Conservation (phyloP, 2,329 filamentous ascomycete species). For the Fusarium euwallaceae region DNA sequence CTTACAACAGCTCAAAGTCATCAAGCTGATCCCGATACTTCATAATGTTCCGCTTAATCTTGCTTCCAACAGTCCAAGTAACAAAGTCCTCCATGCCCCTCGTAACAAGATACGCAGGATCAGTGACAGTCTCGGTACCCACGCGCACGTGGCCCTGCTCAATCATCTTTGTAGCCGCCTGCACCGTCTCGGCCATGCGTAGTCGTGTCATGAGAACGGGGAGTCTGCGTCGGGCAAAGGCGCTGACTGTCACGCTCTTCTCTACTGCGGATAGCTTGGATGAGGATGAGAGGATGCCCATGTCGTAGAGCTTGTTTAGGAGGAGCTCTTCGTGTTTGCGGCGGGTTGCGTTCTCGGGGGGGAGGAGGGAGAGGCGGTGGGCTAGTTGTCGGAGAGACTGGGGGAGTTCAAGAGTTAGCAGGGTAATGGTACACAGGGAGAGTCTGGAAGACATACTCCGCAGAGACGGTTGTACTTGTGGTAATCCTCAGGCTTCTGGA, state of each 20-base stretch:
- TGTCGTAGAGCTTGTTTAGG: slow-evolving; percentile 91
- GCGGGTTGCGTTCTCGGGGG: slow-evolving; percentile 81
- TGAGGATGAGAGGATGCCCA: slow-evolving; percentile 84
- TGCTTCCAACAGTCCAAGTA: slow-evolving; percentile 95
- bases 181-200: slow-evolving; percentile 92
- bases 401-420: slow-evolving; percentile 21
- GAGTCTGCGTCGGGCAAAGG: slow-evolving; percentile 85
- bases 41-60: slow-evolving; percentile 97
- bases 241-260: slow-evolving; percentile 87
- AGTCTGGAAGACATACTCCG: slow-evolving; percentile 64
- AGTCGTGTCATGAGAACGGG: slow-evolving; percentile 92
- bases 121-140: slow-evolving; percentile 89
- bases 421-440: slow-evolving; percentile 37
- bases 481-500: slow-evolving; percentile 92
- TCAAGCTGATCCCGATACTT: slow-evolving; percentile 95
- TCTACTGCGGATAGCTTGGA: slow-evolving; percentile 89
- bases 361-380: slow-evolving; percentile 87
- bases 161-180: slow-evolving; percentile 86
- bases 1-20: slow-evolving; percentile 88
- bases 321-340: slow-evolving; percentile 88
- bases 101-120: slow-evolving; percentile 90
- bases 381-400: slow-evolving; percentile 90
- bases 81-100: slow-evolving; percentile 95
- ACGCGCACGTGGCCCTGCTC: slow-evolving; percentile 95
- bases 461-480: slow-evolving; percentile 75